Evolutionary conservation across 2,329 filamentous ascomycete genomes (phyloP).

Genomic region (Apiospora pterosperma): DNA sequence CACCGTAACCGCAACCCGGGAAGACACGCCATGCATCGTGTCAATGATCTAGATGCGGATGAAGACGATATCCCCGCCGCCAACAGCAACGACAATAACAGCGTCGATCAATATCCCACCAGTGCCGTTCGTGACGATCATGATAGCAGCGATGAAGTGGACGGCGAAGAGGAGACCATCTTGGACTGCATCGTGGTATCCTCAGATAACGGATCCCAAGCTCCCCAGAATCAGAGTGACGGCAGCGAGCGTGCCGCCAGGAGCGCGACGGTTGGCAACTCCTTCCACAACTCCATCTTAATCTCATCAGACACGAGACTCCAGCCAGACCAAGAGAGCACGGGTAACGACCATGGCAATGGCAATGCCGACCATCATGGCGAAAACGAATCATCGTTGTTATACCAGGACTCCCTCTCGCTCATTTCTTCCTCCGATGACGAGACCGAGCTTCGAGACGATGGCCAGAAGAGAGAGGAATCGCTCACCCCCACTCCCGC

Average conservation of each 20-base stretch:
- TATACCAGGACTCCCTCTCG: too few relatives aligned
- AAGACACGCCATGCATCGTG: neutral
- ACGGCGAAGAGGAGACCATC: neutral
- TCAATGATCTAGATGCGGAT: neutral
- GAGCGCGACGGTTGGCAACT: neutral
- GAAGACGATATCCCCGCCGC: neutral
- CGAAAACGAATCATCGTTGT: too few relatives aligned
- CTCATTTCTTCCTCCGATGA: neutral
- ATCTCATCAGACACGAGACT: neutral
- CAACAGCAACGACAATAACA: neutral
- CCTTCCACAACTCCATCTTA: neutral
- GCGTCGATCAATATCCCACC: neutral
- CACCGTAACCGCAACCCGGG: too few relatives aligned
- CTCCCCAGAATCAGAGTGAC: neutral
- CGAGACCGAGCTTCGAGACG: neutral
- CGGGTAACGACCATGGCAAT: neutral
- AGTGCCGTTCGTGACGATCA: neutral
- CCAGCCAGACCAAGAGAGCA: neutral
- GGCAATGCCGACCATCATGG: neutral
- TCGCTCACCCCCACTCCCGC: neutral
- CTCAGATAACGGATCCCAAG: too few relatives aligned
- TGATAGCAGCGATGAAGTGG: too few relatives aligned
- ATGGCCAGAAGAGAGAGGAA: neutral
- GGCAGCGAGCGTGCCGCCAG: neutral
- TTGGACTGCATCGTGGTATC: neutral